Conservation (phyloP, 2,329 filamentous ascomycete species). For the Talaromyces amestolkiae region DNA sequence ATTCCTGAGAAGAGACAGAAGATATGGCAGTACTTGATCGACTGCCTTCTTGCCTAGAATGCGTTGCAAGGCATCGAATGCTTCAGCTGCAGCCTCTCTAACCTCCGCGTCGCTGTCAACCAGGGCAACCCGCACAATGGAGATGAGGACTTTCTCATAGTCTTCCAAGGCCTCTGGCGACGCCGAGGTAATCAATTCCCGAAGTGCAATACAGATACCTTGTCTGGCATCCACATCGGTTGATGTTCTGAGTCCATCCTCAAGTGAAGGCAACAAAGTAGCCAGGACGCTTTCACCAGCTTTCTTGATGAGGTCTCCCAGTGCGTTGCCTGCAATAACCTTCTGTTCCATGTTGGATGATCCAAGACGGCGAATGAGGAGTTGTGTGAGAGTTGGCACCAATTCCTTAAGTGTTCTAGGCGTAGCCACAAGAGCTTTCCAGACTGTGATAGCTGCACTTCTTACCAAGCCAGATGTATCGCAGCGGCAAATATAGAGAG, state of each 20-base stretch:
- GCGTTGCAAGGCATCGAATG: conserved; percentile 91
- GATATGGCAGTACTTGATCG: conserved; percentile 89
- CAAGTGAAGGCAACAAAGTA: conserved; percentile 82
- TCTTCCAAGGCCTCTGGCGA: conserved; percentile 86
- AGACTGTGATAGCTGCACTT: conserved; percentile 83
- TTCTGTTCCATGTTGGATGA: conserved; percentile 99
- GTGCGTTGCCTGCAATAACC: conserved; percentile 93
- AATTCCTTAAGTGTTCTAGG: conserved; percentile 92
- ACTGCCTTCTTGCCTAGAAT: conserved; percentile 91
- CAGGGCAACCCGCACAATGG: conserved; percentile 86
- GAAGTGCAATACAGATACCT: conserved; percentile 93
- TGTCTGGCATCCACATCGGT: conserved; percentile 92
- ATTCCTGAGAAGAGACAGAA: conserved; percentile 82
- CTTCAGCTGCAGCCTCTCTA: conserved; percentile 91
- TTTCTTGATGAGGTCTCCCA: conserved; percentile 95
- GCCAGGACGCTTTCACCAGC: conserved; percentile 90
- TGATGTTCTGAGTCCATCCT: conserved; percentile 83
- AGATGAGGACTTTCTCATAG: conserved; percentile 91
- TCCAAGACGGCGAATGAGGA: conserved; percentile 88
- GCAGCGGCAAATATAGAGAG: conserved; percentile 93
- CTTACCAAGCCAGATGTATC: conserved; percentile 92
- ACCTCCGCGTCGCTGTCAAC: conserved; percentile 89
- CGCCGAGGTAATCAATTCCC: conserved; percentile 87
- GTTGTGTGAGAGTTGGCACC: conserved; percentile 87
- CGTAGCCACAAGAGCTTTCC: conserved; percentile 93